phyloP scores from a whole-genome alignment of 1,284 basidiomycete genomes.

The Heimioporus retisporus region DNA sequence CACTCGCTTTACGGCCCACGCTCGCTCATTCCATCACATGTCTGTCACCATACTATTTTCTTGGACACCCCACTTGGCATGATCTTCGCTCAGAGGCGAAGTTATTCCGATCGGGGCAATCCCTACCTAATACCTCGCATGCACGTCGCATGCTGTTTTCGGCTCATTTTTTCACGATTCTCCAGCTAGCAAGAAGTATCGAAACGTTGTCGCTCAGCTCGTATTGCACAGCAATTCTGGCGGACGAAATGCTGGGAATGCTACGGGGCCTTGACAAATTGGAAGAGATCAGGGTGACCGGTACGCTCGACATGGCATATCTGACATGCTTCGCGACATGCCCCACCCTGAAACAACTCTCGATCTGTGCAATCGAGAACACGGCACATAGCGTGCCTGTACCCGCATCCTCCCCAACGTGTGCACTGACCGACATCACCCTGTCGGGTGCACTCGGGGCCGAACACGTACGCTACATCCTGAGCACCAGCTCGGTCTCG shows the following conservation, averaged over 20 bases:
- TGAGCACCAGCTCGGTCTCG: background rate
- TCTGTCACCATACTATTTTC: background rate
- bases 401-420: background rate
- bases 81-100: background rate
- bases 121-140: background rate
- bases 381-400: background rate
- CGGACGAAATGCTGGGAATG: background rate
- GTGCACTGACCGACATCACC: background rate
- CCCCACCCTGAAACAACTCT: conserved; percentile 4
- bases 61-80: background rate
- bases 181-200: conserved; percentile 2
- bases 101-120: background rate
- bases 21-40: conserved; percentile 8
- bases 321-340: background rate
- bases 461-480: background rate
- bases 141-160: background rate
- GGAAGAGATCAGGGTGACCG: background rate
- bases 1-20: background rate
- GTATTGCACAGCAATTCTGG: too few species aligned
- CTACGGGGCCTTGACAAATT: background rate
- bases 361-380: too few species aligned
- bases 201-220: background rate
- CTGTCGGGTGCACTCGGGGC: background rate
- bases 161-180: conserved; percentile 1
- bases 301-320: background rate